Percentiles rank a stretch among this genome's conserved stretches.
phyloP scores from a whole-genome alignment of 2,329 filamentous ascomycete species.

The Pseudogymnoascus destructans region DNA sequence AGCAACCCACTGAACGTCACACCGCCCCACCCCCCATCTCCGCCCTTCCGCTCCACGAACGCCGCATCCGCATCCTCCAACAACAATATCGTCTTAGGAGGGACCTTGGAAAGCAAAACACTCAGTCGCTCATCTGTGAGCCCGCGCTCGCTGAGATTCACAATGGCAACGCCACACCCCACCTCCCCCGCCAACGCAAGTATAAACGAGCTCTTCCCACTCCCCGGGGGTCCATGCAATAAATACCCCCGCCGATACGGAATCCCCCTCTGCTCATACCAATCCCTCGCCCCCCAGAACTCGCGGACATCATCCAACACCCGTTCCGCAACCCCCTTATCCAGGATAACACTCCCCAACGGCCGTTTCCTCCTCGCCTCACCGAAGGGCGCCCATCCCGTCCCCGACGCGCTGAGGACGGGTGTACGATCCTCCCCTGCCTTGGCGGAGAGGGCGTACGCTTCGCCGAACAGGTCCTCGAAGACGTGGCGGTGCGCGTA shows the following conservation, averaged over 20 bases:
- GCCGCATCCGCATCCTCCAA: constrained; percentile 88
- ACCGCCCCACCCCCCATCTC: constrained; percentile 68
- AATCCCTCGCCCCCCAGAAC: constrained; percentile 65
- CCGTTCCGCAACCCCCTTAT: constrained; percentile 67
- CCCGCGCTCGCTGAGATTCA: constrained; percentile 81
- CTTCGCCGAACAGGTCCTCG: constrained; percentile 77
- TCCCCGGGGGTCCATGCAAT: constrained; percentile 78
- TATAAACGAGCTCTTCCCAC: constrained; percentile 91
- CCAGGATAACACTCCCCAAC: constrained; percentile 74
- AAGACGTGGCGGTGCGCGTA: constrained; percentile 85
- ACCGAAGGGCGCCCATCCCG: constrained; percentile 76
- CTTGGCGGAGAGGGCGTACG: constrained; percentile 64
- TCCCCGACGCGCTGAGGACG: constrained; percentile 74
- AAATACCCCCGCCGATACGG: constrained; percentile 85
- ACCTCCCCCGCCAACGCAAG: constrained; percentile 86
- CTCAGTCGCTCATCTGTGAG: constrained; percentile 83
- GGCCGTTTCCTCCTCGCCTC: constrained; percentile 77
- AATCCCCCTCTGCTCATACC: constrained; percentile 92
- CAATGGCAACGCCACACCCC: constrained; percentile 83
- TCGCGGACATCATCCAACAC: constrained; percentile 72
- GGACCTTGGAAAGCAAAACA: constrained; percentile 73
- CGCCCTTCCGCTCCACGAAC: constrained; percentile 66
- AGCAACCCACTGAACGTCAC: constrained; percentile 90
- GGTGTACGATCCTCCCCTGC: constrained; percentile 85
- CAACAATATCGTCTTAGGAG: constrained; percentile 66